Conservation (phyloP, 2,329 filamentous ascomycete genomes). For the Pestalotiopsis sp. region DNA sequence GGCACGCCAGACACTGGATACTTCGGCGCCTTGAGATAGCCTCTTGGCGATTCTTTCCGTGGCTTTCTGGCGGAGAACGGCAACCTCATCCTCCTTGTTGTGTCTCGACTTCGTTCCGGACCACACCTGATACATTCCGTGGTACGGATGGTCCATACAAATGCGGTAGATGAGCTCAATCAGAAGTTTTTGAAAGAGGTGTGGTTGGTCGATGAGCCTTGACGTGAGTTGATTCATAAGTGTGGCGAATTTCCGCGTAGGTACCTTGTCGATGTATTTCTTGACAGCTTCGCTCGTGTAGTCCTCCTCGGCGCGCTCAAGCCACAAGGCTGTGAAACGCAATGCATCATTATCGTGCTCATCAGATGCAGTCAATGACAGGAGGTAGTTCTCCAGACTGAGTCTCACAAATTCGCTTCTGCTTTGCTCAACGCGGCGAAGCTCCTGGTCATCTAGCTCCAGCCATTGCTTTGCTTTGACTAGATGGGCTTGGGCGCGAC, state of each 20-base stretch:
- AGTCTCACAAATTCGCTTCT: slow-evolving; percentile 84
- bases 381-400: slow-evolving; percentile 90
- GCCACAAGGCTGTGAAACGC: slow-evolving; percentile 91
- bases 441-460: slow-evolving; percentile 86
- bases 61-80: slow-evolving; percentile 73
- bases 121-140: slow-evolving; percentile 97
- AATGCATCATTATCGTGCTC: slow-evolving; percentile 87
- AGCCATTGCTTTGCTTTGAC: slow-evolving; percentile 85
- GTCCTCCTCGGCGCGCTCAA: slow-evolving; percentile 79
- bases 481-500: slow-evolving; percentile 62
- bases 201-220: slow-evolving; percentile 73
- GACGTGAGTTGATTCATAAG: slow-evolving; percentile 97
- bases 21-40: slow-evolving; percentile 57
- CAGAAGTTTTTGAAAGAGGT: slow-evolving; percentile 76
- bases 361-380: slow-evolving; percentile 83
- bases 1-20: slow-evolving; percentile 64
- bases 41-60: slow-evolving; percentile 69
- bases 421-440: slow-evolving; percentile 75
- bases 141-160: slow-evolving; percentile 90
- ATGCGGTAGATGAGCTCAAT: slow-evolving; percentile 78
- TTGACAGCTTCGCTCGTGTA: slow-evolving; percentile 78
- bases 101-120: slow-evolving; percentile 73
- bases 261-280: slow-evolving; percentile 71
- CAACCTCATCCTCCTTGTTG: slow-evolving; percentile 73
- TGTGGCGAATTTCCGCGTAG: slow-evolving; percentile 88